These are phyloP conservation scores for Talaromyces sp. DNA, from an alignment of 2,329 filamentous ascomycete species.

Conservation along the genomic window DNA sequence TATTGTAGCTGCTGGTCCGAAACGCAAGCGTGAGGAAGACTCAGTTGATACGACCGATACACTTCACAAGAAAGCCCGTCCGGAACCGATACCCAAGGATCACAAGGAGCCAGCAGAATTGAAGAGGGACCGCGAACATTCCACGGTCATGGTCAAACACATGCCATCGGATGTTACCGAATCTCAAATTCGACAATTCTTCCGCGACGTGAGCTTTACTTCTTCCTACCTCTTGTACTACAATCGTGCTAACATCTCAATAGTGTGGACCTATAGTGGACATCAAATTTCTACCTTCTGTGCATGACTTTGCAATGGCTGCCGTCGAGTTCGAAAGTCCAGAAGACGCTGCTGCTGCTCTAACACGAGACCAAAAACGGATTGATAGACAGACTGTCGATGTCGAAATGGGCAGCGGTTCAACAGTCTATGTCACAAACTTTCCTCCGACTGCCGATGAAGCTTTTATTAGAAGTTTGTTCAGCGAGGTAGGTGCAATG, in stretches of 20 bases:
- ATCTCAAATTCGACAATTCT: slow-evolving; percentile 78
- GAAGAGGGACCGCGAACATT: slow-evolving; percentile 86
- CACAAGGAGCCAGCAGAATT: slow-evolving; percentile 34
- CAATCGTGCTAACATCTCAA: slow-evolving; percentile 17
- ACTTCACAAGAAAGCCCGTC: slow-evolving; percentile 64
- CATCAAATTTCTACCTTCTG: slow-evolving; percentile 63
- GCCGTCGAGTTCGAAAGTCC: slow-evolving; percentile 79
- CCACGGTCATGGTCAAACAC: slow-evolving; percentile 75
- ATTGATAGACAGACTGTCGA: slow-evolving; percentile 69
- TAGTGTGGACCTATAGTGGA: slow-evolving; percentile 78
- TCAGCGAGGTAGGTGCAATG: slow-evolving; percentile 47
- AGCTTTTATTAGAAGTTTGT: slow-evolving; percentile 53
- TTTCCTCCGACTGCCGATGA: slow-evolving; percentile 62
- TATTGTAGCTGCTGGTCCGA: slow-evolving; percentile 36
- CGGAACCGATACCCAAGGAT: slow-evolving; percentile 33
- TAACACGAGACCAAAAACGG: slow-evolving; percentile 75
- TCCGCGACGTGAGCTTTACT: slow-evolving; percentile 60
- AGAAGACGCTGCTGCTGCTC: slow-evolving; percentile 76
- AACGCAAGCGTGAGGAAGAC: slow-evolving; percentile 70
- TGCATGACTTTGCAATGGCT: slow-evolving; percentile 62
- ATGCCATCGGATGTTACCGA: slow-evolving; percentile 67
- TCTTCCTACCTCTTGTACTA: background rate
- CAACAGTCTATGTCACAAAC: slow-evolving; percentile 87
- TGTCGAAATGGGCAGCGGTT: slow-evolving; percentile 69
- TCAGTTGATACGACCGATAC: slow-evolving; percentile 48